Evolutionary conservation across 139 green algal genomes (phyloP), one percentile per base, ranked within the genome.

Genomic region (Asterochloris erici): DNA sequence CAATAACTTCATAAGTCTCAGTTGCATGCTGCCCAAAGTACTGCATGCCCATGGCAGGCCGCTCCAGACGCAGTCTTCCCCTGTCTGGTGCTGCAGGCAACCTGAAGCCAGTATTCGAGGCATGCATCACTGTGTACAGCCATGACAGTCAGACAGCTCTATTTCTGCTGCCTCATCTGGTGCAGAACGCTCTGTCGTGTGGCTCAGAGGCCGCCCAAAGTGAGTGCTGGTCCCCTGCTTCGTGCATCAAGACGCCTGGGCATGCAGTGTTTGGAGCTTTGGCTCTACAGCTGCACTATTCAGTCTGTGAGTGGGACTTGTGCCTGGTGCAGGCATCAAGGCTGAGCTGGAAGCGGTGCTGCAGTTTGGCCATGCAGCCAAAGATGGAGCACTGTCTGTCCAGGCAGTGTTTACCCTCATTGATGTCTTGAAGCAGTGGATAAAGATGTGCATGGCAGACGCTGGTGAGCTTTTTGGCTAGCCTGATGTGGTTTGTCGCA

Each of bases 371-470:
- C 77, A 74, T 1, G 29, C 70, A 28, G 85, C 68, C 77, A 78
- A 84, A 28, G 89, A 93, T 73, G 86, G 88, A 38, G 89, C 84
- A 68, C 86, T 95, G 70, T 91, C 84, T 77, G 81, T 90, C 47
- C 94, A 98, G 86, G 88, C 91, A 4, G 84, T 98, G 6, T 98
- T 99, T 77, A 81, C 82, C 0, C 86, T 98, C 68, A 87, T 99
- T 28, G 96, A 99, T 83, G 86, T 88, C 63, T 84, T 99, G 60
- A 82, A 88, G 26, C 84, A 84, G 9, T 98, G 94, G 93, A 84
- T 92, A 0, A 87, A 91, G 14, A 15, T 74, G 27, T 54, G 21
- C 28, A 14, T 26, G 23, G 77, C 26, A 24, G 61, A 47, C 16
- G 47, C n/a, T 12, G 71, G 24, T 47, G 26, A 60, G 6, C 17